Percentiles rank a stretch among this genome's conserved stretches.
Evolutionary conservation across 73 alveolate species (phyloP).

Genomic region (Effrenium voratum): DNA sequence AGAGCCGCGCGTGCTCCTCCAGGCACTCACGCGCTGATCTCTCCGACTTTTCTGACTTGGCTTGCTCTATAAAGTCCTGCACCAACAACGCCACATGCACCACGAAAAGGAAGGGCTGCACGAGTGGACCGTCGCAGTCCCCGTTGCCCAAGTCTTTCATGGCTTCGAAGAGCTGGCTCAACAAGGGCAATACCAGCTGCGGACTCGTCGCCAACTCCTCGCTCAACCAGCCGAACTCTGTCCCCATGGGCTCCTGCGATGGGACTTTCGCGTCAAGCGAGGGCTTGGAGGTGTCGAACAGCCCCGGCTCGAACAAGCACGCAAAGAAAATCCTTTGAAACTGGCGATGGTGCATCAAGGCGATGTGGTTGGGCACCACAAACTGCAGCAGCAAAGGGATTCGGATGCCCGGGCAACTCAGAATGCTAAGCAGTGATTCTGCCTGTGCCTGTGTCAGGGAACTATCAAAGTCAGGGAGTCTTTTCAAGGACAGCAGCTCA

Average conservation of each 20-base stretch:
- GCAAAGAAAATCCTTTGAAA: constrained; percentile 61
- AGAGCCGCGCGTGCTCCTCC: constrained; percentile 29
- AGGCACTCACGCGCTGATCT: background rate
- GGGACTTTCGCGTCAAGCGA: constrained; percentile 8
- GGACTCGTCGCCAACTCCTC: constrained; percentile 36
- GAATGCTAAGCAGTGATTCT: constrained; percentile 45
- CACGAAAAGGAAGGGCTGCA: constrained; percentile 78
- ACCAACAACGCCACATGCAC: constrained; percentile 54
- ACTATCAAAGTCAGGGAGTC: constrained; percentile 47
- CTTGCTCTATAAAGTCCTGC: constrained; percentile 37
- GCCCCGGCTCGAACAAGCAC: constrained; percentile 84
- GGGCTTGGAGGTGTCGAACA: background rate
- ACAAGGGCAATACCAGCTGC: constrained; percentile 44
- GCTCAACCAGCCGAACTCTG: constrained; percentile 53
- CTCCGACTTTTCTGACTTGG: background rate
- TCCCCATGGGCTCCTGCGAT: background rate
- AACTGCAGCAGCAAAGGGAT: constrained; percentile 75
- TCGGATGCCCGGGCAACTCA: constrained; percentile 86
- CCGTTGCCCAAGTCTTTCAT: constrained; percentile 77
- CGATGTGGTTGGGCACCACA: constrained; percentile 59
- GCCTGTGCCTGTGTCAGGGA: constrained; percentile 77
- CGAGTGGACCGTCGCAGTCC: constrained; percentile 44
- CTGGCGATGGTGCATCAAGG: constrained; percentile 61
- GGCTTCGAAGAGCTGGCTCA: constrained; percentile 79
- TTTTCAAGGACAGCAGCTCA: constrained; percentile 23